Conservation (phyloP, 495 filamentous ascomycete species). For the Neurospora sp. region DNA sequence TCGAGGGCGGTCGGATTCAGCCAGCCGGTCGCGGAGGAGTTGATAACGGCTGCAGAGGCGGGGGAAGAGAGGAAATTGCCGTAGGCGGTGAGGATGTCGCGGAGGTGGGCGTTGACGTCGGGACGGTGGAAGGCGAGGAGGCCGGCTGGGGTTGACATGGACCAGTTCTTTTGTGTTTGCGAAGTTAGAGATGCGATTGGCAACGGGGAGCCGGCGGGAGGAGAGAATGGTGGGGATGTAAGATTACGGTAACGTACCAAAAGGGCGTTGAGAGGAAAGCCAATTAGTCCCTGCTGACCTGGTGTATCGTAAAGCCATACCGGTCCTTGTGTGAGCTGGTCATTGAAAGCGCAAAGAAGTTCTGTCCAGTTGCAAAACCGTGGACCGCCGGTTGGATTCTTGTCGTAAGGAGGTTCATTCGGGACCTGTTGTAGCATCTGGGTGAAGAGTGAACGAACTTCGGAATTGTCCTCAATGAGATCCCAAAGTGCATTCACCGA, state of each 20-base stretch:
- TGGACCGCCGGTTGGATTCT: neutral
- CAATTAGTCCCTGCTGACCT: neutral
- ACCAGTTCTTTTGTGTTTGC: neutral
- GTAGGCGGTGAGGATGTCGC: neutral
- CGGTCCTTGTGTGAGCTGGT: neutral
- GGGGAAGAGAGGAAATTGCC: neutral
- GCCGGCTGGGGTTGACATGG: neutral
- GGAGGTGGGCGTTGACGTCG: neutral
- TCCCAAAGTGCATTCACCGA: neutral
- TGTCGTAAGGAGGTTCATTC: neutral
- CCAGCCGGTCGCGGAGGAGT: neutral
- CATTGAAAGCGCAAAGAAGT: neutral
- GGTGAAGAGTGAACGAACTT: neutral
- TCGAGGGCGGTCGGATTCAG: neutral
- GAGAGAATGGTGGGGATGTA: neutral
- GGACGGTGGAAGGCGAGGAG: neutral
- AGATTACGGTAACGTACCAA: neutral
- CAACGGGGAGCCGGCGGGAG: neutral
- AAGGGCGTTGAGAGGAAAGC: neutral
- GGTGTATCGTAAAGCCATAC: neutral
- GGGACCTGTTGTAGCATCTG: neutral
- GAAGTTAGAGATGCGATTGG: neutral
- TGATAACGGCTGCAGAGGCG: neutral
- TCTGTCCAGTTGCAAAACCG: neutral
- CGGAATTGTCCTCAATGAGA: neutral